phyloP scores from a whole-genome alignment of 495 filamentous ascomycete species.

The Xylaria palmicola region DNA sequence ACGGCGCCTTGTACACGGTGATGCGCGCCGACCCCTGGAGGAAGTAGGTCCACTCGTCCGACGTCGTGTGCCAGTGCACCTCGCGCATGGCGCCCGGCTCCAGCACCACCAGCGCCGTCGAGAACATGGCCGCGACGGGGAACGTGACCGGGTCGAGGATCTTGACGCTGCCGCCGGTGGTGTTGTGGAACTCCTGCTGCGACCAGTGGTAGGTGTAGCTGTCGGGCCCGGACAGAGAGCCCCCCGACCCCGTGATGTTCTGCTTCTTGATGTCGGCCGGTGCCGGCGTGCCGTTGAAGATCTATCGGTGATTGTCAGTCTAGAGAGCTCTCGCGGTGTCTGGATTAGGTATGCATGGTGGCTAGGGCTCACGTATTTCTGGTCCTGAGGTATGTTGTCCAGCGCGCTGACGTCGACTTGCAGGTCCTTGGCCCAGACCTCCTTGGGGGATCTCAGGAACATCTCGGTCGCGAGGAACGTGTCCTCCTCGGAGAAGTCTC shows the following conservation, averaged over 20 bases:
- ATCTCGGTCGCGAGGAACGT: constrained; percentile 68
- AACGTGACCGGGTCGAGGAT: constrained; percentile 64
- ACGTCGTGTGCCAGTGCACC: constrained; percentile 75
- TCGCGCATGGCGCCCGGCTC: constrained; percentile 73
- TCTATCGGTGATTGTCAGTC: constrained; percentile 28
- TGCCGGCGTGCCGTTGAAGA: constrained; percentile 65
- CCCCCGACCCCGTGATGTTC: constrained; percentile 60
- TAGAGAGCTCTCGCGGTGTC: too few relatives aligned
- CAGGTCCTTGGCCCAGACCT: constrained; percentile 64
- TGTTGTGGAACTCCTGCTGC: constrained; percentile 55
- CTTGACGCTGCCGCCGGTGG: constrained; percentile 65
- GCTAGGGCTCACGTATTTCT: constrained; percentile 50
- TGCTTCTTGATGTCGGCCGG: constrained; percentile 60
- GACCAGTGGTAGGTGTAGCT: constrained; percentile 70
- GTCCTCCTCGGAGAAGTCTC: constrained; percentile 65
- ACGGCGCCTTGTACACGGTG: constrained; percentile 61
- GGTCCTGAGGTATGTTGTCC: constrained; percentile 54
- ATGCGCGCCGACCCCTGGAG: constrained; percentile 64
- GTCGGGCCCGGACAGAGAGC: constrained; percentile 48
- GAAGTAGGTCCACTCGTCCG: constrained; percentile 79
- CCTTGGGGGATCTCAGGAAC: constrained; percentile 59
- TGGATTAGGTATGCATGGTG: too few relatives aligned
- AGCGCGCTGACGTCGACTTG: constrained; percentile 54
- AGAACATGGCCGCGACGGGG: constrained; percentile 59
- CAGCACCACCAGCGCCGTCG: constrained; percentile 63